phyloP scores from a whole-genome alignment of 371 early-diverging fungal genomes.

The Modicella reniformis region DNA sequence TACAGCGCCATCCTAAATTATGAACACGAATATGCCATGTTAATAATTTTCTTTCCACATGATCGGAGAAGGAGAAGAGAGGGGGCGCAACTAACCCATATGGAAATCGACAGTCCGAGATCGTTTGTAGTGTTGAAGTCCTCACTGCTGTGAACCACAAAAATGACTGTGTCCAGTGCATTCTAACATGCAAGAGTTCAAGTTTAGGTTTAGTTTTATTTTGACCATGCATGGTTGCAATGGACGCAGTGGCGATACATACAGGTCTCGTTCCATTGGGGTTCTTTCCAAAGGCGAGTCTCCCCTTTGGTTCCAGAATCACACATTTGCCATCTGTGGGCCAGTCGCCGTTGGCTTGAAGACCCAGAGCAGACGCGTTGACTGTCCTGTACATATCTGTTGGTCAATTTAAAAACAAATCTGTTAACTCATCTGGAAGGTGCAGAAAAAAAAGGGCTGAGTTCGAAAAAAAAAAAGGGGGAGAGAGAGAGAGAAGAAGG shows the following conservation, averaged over 20 bases:
- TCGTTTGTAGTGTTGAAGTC: not conserved
- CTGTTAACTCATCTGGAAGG: too few species aligned
- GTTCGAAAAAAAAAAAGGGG: not conserved
- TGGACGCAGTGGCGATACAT: constrained; percentile 1
- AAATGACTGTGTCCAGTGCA: constrained; percentile 5
- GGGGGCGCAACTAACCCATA: constrained; percentile 29
- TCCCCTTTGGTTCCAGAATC: not conserved
- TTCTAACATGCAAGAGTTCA: too few species aligned
- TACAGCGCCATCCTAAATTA: constrained; percentile 31
- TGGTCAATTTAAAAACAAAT: too few species aligned
- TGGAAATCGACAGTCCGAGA: constrained; percentile 23
- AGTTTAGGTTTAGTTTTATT: not conserved
- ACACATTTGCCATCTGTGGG: constrained; percentile 24
- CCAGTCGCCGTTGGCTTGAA: constrained; percentile 36
- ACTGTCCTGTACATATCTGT: not conserved
- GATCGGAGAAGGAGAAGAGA: too few species aligned
- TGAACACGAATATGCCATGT: too few species aligned
- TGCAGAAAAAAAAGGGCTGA: not conserved
- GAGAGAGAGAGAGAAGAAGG: too few species aligned
- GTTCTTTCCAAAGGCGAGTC: constrained; percentile 21
- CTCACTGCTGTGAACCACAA: constrained; percentile 10
- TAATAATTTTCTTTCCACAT: too few species aligned
- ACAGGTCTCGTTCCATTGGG: not conserved
- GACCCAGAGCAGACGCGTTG: constrained; percentile 8
- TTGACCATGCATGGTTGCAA: too few species aligned